These are phyloP conservation scores for Tetradesmus lagerheimii DNA, from an alignment of 139 green algal genomes.

Conservation along the genomic window DNA sequence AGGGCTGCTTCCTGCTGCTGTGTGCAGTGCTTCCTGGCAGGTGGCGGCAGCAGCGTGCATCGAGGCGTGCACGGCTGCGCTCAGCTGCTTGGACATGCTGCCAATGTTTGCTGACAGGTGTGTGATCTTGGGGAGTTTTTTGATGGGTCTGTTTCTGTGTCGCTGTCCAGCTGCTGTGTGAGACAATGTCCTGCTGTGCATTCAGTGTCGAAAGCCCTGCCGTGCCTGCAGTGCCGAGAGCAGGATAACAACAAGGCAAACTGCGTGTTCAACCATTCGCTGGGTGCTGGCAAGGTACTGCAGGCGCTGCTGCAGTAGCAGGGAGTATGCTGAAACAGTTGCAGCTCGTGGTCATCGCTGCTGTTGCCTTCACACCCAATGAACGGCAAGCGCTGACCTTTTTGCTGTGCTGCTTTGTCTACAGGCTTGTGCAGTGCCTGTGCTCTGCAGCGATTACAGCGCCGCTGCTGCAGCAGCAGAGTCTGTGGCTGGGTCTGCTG, in stretches of 20 bases:
- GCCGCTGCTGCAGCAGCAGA: not conserved
- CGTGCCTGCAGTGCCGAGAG: too few relatives aligned
- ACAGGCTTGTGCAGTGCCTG: not conserved
- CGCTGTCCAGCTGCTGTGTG: too few relatives aligned
- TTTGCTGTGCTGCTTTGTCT: not conserved
- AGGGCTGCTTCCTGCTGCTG: not conserved
- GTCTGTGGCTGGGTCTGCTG: slow-evolving; percentile 29
- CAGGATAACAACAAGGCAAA: too few relatives aligned
- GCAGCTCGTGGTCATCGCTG: too few relatives aligned
- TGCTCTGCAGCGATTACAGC: not conserved
- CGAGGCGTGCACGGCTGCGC: not conserved
- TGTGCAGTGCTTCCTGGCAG: not conserved
- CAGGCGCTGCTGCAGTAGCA: not conserved
- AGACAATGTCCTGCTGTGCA: too few relatives aligned
- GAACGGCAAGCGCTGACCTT: not conserved
- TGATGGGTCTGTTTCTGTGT: too few relatives aligned
- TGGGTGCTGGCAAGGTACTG: too few relatives aligned
- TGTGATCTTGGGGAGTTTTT: not conserved
- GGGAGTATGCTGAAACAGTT: too few relatives aligned
- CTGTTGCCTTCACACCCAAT: too few relatives aligned
- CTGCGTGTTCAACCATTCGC: too few relatives aligned
- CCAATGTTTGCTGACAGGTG: not conserved
- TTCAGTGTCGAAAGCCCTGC: too few relatives aligned
- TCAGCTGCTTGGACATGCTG: not conserved
- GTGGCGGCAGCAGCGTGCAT: not conserved